phyloP scores from a whole-genome alignment of 441 rosid genomes.

The Biscutella laevigata region DNA sequence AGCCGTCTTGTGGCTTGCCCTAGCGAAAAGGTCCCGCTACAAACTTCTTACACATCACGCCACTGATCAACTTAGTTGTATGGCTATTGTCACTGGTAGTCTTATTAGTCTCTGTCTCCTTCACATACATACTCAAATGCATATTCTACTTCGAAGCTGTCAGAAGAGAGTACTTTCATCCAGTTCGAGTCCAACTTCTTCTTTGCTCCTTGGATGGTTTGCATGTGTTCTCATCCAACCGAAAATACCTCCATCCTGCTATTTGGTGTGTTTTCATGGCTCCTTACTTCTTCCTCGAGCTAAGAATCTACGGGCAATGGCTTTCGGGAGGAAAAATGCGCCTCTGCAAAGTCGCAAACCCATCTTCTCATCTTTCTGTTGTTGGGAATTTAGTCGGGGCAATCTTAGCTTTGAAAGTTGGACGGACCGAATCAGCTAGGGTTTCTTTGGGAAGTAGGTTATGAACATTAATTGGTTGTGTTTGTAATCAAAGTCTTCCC shows the following conservation, averaged over 20 bases:
- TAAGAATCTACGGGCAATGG: conserved; percentile 89
- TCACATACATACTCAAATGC: conserved; percentile 71
- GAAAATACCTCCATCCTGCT: conserved; percentile 47
- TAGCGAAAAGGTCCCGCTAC: conserved; percentile 71
- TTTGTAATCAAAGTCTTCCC: conserved; percentile 77
- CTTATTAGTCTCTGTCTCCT: conserved; percentile 43
- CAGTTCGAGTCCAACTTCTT: conserved; percentile 79
- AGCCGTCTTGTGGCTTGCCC: conserved; percentile 69
- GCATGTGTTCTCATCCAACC: conserved; percentile 44
- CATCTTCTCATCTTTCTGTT: conserved; percentile 78
- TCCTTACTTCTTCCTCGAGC: conserved; percentile 72
- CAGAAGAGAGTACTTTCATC: conserved; percentile 78
- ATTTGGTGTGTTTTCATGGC: conserved; percentile 70
- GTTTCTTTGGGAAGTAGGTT: conserved; percentile 85
- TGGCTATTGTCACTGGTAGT: conserved; percentile 57
- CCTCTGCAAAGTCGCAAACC: conserved; percentile 94
- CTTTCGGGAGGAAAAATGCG: conserved; percentile 81
- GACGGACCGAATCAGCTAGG: conserved; percentile 72
- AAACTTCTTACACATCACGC: conserved; percentile 54
- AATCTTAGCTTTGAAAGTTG: conserved; percentile 66
- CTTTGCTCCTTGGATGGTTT: conserved; percentile 92
- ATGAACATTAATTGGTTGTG: conserved; percentile 76
- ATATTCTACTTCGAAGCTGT: conserved; percentile 83
- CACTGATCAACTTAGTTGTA: conserved; percentile 50
- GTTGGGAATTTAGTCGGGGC: conserved; percentile 90